These are phyloP conservation scores for Rhodotorula paludigena DNA, from an alignment of 768 basidiomycete species.

Conservation along the genomic window DNA sequence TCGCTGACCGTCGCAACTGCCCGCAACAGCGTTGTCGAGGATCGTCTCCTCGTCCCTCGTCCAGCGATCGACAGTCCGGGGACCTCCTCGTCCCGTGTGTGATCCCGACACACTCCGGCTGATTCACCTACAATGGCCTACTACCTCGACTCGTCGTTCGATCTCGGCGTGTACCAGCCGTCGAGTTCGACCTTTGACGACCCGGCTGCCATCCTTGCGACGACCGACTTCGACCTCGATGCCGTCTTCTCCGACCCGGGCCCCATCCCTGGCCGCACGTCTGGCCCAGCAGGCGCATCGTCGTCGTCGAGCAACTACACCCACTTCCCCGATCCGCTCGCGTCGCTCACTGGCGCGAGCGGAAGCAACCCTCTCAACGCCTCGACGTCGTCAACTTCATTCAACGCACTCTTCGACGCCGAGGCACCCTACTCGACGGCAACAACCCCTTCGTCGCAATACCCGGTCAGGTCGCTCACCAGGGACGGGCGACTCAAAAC, in stretches of 20 bases:
- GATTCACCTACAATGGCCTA: too few species aligned
- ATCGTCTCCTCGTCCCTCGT: too few species aligned
- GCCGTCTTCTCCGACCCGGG: slow-evolving; percentile 30
- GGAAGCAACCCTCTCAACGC: slow-evolving; percentile 6
- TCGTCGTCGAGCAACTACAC: slow-evolving; percentile 21
- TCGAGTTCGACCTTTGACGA: not conserved
- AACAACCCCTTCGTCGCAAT: not conserved
- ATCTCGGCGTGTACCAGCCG: not conserved
- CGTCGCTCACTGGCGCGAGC: not conserved
- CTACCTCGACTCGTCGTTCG: slow-evolving; percentile 31
- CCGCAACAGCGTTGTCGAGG: too few species aligned
- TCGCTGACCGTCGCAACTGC: too few species aligned
- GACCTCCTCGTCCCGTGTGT: too few species aligned
- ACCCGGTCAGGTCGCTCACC: slow-evolving; percentile 16
- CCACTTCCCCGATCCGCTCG: slow-evolving; percentile 15
- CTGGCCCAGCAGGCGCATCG: slow-evolving; percentile 12
- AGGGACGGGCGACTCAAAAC: slow-evolving; percentile 41
- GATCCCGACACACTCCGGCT: too few species aligned
- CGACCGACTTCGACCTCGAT: slow-evolving; percentile 22
- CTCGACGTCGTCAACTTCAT: slow-evolving; percentile 5
- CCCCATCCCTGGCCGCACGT: slow-evolving; percentile 19
- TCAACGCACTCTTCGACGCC: slow-evolving; percentile 32
- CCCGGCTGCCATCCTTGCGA: not conserved
- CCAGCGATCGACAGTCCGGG: too few species aligned
- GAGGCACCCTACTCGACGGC: slow-evolving; percentile 39